phyloP scores from a whole-genome alignment of 805 yeast genomes.

The Priceomyces melissophilus region DNA sequence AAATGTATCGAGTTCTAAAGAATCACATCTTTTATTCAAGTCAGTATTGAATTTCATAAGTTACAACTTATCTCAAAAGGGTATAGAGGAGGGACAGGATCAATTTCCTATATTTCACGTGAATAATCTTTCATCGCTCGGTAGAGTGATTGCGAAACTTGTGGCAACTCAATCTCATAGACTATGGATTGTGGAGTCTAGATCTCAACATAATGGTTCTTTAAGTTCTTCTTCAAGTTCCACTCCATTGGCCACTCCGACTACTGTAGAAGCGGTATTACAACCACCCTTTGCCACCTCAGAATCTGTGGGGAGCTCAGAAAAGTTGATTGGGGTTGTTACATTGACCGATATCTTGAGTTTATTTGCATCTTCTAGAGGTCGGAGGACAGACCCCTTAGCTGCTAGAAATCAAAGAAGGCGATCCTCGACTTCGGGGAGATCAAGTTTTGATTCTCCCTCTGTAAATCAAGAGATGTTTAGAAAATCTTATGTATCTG shows the following conservation, averaged over 20 bases:
- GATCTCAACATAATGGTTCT: constrained; percentile 7
- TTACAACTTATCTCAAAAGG: constrained; percentile 80
- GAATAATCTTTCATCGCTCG: constrained; percentile 71
- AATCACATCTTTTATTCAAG: constrained; percentile 75
- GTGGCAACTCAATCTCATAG: constrained; percentile 95
- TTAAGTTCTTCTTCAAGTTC: constrained; percentile 6
- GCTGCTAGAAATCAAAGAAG: constrained; percentile 88
- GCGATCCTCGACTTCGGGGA: constrained; percentile 44
- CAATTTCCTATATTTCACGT: constrained; percentile 97
- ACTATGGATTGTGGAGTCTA: constrained; percentile 68
- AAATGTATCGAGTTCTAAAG: constrained; percentile 81
- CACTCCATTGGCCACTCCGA: constrained; percentile 10
- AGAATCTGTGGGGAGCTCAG: constrained; percentile 51
- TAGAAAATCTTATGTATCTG: constrained; percentile 11
- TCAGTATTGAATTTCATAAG: constrained; percentile 86
- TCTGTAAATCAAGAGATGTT: constrained; percentile 10
- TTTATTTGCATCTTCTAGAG: constrained; percentile 70
- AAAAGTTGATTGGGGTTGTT: constrained; percentile 85
- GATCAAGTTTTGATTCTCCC: constrained; percentile 11
- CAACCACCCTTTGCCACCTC: constrained; percentile 9
- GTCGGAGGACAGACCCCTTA: constrained; percentile 76
- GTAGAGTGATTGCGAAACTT: constrained; percentile 86
- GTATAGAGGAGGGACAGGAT: constrained; percentile 91
- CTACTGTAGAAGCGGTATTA: constrained; percentile 21
- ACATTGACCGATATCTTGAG: constrained; percentile 88